A percentile compares a stretch with the other conserved stretches of the same genome.
phyloP scores from a whole-genome alignment of 805 yeast genomes.

The Wickerhamiella bombiphila region DNA sequence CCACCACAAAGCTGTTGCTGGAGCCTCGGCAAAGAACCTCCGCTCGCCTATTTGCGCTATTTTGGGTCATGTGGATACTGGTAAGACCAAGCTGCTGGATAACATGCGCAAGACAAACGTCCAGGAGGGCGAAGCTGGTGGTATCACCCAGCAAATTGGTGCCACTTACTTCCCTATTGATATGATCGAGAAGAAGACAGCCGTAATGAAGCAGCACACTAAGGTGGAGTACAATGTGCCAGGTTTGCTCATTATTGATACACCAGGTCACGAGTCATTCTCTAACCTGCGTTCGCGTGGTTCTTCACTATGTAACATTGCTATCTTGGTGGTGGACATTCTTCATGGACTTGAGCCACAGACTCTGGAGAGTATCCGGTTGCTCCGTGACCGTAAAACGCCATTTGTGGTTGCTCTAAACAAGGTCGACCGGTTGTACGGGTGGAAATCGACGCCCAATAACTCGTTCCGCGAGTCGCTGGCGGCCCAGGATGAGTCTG shows the following conservation, averaged over 20 bases:
- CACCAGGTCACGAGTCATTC: conserved; percentile 99
- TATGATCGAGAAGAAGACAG: conserved; percentile 80
- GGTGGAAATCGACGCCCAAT: conserved; percentile 83
- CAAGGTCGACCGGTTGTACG: conserved; percentile 94
- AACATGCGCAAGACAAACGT: conserved; percentile 97
- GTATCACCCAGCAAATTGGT: conserved; percentile 99
- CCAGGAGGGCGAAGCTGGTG: conserved; percentile 99
- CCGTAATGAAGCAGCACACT: conserved; percentile 76
- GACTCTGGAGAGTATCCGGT: conserved; percentile 83
- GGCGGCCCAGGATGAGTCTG: conserved; percentile 65
- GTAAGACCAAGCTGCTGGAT: conserved; percentile 93
- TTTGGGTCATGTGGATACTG: conserved; percentile 98
- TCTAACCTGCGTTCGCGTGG: conserved; percentile 96
- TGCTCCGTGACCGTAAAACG: conserved; percentile 91
- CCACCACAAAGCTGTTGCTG: conserved; percentile 24
- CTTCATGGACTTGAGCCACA: conserved; percentile 99
- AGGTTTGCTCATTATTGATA: conserved; percentile 90
- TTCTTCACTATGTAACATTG: conserved; percentile 97
- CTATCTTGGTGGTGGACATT: conserved; percentile 93
- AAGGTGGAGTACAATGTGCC: conserved; percentile 81
- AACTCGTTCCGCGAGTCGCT: conserved; percentile 93
- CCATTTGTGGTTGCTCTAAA: conserved; percentile 95
- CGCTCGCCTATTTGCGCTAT: conserved; percentile 99
- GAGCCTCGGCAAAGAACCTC: conserved; percentile 37
- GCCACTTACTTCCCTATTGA: conserved; percentile 98